These are phyloP conservation scores for Leccinum arenicola DNA, from an alignment of 768 basidiomycete genomes.

Conservation along the genomic window DNA sequence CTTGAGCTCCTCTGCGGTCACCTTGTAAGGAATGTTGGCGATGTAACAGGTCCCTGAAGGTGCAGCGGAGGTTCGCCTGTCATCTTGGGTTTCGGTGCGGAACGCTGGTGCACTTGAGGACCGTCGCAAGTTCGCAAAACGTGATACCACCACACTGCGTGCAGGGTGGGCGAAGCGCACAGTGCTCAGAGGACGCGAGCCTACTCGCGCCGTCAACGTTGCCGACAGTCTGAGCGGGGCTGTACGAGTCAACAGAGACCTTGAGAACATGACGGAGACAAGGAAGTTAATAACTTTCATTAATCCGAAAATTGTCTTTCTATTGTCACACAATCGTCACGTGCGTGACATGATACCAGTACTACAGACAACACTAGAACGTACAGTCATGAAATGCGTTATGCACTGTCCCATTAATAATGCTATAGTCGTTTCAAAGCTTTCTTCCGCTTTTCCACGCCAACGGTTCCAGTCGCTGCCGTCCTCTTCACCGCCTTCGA, in stretches of 20 bases:
- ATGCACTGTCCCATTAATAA: slow-evolving; percentile 1
- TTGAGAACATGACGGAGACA: slow-evolving; percentile 21
- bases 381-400: slow-evolving; percentile 6
- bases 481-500: slow-evolving; percentile 67
- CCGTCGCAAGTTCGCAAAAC: slow-evolving; percentile 9
- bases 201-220: slow-evolving; percentile 4
- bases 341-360: slow-evolving; percentile 7
- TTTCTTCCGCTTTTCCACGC: slow-evolving; percentile 85
- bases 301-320: slow-evolving; percentile 14
- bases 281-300: background rate
- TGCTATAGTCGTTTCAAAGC: slow-evolving; percentile 72
- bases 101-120: slow-evolving; percentile 18
- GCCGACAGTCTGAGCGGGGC: slow-evolving; percentile 10
- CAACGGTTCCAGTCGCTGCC: slow-evolving; percentile 53
- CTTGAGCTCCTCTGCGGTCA: slow-evolving; percentile 39
- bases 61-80: background rate
- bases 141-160: background rate
- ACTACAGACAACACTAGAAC: background rate
- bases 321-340: slow-evolving; percentile 24
- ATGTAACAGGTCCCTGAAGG: slow-evolving; percentile 44
- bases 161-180: slow-evolving; percentile 6
- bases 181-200: slow-evolving; percentile 15
- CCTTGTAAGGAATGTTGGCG: slow-evolving; percentile 52
- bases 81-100: slow-evolving; percentile 1
- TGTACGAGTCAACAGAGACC: slow-evolving; percentile 19